phyloP scores from a whole-genome alignment of 2,329 filamentous ascomycete species.

The Thielaviopsis ethacetica region DNA sequence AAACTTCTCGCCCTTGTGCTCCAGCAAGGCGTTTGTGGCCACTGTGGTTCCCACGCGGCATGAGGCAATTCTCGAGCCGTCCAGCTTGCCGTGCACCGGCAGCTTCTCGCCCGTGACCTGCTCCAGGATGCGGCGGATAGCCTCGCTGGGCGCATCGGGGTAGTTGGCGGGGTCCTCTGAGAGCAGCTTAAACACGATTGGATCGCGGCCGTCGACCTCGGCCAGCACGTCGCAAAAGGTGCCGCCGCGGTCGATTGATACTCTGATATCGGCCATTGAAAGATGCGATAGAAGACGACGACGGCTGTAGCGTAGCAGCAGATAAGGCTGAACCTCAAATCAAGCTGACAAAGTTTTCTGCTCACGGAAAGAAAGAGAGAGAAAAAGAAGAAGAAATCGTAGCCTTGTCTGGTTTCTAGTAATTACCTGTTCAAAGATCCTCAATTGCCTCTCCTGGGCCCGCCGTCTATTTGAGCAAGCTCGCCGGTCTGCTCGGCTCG shows the following conservation, averaged over 20 bases:
- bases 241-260: conserved; percentile 65
- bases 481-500: too few species aligned
- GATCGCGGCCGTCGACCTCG: conserved; percentile 59
- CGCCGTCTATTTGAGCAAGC: too few species aligned
- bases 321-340: too few species aligned
- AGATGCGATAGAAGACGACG: too few species aligned
- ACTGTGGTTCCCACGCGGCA: conserved; percentile 74
- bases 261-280: conserved; percentile 31
- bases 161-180: conserved; percentile 87
- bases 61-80: conserved; percentile 33
- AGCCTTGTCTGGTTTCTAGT: too few species aligned
- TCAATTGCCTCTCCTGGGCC: too few species aligned
- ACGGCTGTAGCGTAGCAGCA: too few species aligned
- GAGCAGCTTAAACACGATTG: conserved; percentile 72
- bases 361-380: too few species aligned
- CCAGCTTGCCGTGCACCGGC: conserved; percentile 13
- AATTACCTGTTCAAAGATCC: too few species aligned
- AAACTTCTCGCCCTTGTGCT: conserved; percentile 55
- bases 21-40: conserved; percentile 60
- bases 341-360: too few species aligned
- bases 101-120: conserved; percentile 6
- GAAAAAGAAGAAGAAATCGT: too few species aligned
- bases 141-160: conserved; percentile 76
- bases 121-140: conserved; percentile 66
- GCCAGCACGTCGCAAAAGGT: conserved; percentile 90